Evolutionary conservation across 352 stramenopile species (phyloP).

Genomic region (Globisporangium carolinianum): DNA sequence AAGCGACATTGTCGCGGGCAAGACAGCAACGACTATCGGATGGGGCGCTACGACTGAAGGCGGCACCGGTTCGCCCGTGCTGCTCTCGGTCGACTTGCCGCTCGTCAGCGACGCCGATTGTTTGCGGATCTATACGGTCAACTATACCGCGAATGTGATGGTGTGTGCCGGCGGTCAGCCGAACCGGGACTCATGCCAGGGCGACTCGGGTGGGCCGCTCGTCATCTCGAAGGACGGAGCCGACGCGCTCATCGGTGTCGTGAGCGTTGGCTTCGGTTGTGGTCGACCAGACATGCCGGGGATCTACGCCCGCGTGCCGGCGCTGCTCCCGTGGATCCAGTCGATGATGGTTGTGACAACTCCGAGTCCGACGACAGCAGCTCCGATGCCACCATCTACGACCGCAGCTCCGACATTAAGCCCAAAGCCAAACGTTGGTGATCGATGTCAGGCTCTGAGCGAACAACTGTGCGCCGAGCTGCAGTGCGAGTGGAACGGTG

Average conservation of each 20-base stretch:
- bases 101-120: slow-evolving; percentile 40
- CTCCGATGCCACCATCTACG: neutral
- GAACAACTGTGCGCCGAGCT: neutral
- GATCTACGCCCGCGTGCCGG: slow-evolving; percentile 41
- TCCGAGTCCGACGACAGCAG: neutral
- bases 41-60: slow-evolving; percentile 24
- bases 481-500: neutral
- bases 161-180: slow-evolving; percentile 45
- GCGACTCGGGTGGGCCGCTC: slow-evolving; percentile 44
- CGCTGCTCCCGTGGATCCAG: neutral
- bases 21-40: slow-evolving; percentile 8
- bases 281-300: slow-evolving; percentile 26
- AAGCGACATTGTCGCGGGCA: slow-evolving; percentile 10
- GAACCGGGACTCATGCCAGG: slow-evolving; percentile 54
- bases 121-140: too few relatives aligned
- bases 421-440: neutral
- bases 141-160: slow-evolving; percentile 23
- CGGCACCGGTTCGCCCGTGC: slow-evolving; percentile 18
- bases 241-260: slow-evolving; percentile 40
- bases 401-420: neutral
- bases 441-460: neutral
- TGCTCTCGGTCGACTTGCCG: slow-evolving; percentile 34
- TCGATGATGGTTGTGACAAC: neutral
- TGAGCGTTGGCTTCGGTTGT: slow-evolving; percentile 58
- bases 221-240: slow-evolving; percentile 17